Percentiles rank a stretch among this genome's conserved stretches.
These are phyloP conservation scores for Camellia oleifera DNA, from an alignment of 179 eudicot genomes.

Conservation along the genomic window DNA sequence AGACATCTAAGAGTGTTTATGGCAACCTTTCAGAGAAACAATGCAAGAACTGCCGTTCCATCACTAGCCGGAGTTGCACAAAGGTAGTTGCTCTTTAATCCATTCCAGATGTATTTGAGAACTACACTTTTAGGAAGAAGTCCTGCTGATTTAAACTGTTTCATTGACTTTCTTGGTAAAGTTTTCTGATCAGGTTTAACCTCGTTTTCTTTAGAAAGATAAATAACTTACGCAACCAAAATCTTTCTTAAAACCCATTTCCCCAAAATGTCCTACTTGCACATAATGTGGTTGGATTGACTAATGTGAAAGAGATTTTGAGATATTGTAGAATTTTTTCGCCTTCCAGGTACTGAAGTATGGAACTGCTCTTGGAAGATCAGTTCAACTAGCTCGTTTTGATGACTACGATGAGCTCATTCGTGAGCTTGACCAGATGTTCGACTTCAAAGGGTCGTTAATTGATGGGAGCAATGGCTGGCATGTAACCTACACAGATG, in stretches of 20 bases:
- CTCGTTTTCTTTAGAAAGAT: not conserved
- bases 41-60: conserved; percentile 4
- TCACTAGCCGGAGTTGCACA: conserved; percentile 14
- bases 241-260: not conserved
- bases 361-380: conserved; percentile 25
- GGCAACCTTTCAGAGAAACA: conserved; percentile 1
- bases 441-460: conserved; percentile 14
- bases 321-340: not conserved
- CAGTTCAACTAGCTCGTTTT: conserved; percentile 17
- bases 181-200: not conserved
- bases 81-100: conserved; percentile 14
- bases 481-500: conserved; percentile 13
- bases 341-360: conserved; percentile 20
- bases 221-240: no score
- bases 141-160: not conserved
- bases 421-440: conserved; percentile 20
- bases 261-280: not conserved
- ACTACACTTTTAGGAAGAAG: not conserved
- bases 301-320: not conserved
- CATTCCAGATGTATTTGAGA: not conserved
- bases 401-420: conserved; percentile 15
- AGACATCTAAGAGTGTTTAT: not conserved
- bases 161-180: not conserved
- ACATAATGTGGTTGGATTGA: not conserved
- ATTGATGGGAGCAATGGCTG: conserved; percentile 11